Conservation (phyloP, 305 asterid genomes). For the Solanum hybrid region DNA sequence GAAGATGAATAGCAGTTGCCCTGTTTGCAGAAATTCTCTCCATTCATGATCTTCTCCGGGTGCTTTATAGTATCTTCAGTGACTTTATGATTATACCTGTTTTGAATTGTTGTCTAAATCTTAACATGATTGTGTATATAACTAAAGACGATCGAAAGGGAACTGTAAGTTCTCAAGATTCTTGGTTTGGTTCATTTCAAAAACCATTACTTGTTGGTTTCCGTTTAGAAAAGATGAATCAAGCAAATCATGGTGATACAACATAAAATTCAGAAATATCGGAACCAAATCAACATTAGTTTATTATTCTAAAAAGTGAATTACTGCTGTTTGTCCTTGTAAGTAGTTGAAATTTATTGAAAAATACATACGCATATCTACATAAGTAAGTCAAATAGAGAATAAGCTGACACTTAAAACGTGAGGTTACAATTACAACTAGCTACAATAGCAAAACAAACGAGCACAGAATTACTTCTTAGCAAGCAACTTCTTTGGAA, state of each 20-base stretch:
- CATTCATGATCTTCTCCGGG: neutral
- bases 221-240: neutral
- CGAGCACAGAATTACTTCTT: constrained; percentile 44
- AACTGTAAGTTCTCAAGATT: neutral
- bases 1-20: constrained; percentile 17
- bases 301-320: neutral
- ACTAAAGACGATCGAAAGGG: neutral
- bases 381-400: neutral
- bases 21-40: constrained; percentile 22
- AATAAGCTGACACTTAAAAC: neutral
- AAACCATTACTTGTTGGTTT: neutral
- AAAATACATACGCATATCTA: neutral
- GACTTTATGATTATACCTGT: neutral
- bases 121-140: neutral
- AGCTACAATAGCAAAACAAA: constrained; percentile 4
- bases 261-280: neutral
- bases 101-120: neutral
- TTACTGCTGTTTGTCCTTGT: neutral
- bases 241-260: neutral
- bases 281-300: neutral
- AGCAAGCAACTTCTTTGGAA: constrained; percentile 78
- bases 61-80: neutral
- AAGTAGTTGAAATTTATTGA: neutral
- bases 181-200: neutral
- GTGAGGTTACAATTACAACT: neutral